Conservation (phyloP, 2,329 filamentous ascomycete genomes). For the Aspergillus amoenus region DNA sequence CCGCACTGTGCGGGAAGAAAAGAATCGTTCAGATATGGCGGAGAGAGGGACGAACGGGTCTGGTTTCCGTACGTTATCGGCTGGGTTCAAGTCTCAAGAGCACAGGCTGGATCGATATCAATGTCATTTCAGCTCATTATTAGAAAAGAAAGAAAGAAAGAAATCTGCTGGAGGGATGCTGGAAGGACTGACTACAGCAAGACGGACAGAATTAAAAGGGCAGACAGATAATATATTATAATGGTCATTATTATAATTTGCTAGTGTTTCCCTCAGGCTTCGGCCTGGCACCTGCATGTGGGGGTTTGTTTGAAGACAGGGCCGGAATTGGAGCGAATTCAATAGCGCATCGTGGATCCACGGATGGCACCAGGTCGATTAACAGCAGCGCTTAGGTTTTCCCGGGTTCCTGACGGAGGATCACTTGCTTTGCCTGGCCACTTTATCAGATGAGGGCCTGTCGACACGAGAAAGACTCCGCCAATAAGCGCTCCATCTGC, state of each 20-base stretch:
- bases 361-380: background rate
- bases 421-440: background rate
- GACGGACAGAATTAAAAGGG: background rate
- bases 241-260: background rate
- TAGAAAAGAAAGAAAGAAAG: background rate
- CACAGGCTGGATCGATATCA: constrained; percentile 5
- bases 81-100: constrained; percentile 10
- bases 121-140: constrained; percentile 10
- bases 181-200: background rate
- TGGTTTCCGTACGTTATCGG: background rate
- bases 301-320: background rate
- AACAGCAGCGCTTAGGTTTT: background rate
- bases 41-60: background rate
- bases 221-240: background rate
- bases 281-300: background rate
- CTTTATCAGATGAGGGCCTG: background rate
- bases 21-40: background rate
- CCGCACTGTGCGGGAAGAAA: background rate
- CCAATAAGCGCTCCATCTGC: background rate
- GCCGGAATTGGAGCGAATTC: constrained; percentile 2
- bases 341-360: constrained; percentile 5
- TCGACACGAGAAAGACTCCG: background rate
- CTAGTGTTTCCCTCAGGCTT: background rate
- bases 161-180: background rate
- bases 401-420: background rate